Evolutionary conservation across 1,284 basidiomycete species (phyloP).

Genomic region (Cutaneotrichosporon sp.): DNA sequence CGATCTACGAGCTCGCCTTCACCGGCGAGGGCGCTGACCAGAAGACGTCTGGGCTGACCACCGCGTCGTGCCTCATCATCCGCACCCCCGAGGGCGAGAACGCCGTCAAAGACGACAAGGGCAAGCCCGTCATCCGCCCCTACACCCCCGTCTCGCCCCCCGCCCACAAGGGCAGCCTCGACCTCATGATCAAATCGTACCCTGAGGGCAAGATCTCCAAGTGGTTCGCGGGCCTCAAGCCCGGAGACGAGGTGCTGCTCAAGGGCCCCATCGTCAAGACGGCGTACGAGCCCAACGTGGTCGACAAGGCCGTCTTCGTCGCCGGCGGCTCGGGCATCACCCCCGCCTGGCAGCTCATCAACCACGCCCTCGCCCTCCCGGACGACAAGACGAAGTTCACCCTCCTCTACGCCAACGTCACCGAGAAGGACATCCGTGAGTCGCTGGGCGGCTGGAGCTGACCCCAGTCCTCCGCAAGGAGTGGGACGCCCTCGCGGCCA

Average conservation of each 20-base stretch:
- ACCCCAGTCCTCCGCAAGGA: conserved; percentile 67
- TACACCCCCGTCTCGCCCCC: conserved; percentile 81
- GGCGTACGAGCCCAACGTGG: conserved; percentile 79
- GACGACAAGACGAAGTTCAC: conserved; percentile 96
- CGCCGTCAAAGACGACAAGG: conserved; percentile 66
- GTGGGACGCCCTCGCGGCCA: conserved; percentile 71
- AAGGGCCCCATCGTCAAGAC: conserved; percentile 90
- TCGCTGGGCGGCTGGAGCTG: background rate
- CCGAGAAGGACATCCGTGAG: conserved; percentile 77
- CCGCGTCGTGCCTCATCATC: conserved; percentile 61
- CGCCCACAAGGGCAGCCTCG: conserved; percentile 71
- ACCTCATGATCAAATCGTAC: conserved; percentile 80
- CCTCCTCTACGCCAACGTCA: conserved; percentile 85
- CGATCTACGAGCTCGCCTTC: conserved; percentile 81
- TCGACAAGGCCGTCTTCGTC: conserved; percentile 82
- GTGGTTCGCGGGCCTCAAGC: conserved; percentile 69
- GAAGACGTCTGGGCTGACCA: conserved; percentile 65
- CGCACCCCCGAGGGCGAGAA: conserved; percentile 55
- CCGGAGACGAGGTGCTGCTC: conserved; percentile 78
- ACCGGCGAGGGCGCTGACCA: conserved; percentile 68
- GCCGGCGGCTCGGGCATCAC: conserved; percentile 65
- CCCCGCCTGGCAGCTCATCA: conserved; percentile 63
- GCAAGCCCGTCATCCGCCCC: conserved; percentile 84
- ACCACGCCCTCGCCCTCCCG: conserved; percentile 64
- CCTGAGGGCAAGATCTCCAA: conserved; percentile 71